Conservation (phyloP, 73 alveolate species). For the Tetrahymena thermophila region DNA sequence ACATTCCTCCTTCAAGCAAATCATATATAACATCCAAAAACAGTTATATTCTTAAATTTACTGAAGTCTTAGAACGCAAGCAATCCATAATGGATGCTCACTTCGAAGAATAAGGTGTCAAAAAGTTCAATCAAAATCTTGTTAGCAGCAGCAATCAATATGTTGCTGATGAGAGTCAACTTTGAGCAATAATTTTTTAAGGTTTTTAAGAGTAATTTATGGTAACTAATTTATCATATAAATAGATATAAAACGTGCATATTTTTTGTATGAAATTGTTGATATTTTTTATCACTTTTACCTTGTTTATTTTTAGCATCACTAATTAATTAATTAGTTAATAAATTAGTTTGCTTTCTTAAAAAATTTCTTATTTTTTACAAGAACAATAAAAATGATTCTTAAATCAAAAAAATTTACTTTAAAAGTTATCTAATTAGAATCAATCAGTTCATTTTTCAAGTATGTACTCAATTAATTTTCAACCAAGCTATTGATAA, state of each 20-base stretch:
- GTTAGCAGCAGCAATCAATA: not conserved
- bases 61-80: not conserved
- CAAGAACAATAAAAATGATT: too few species aligned
- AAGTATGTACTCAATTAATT: too few species aligned
- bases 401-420: too few species aligned
- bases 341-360: too few species aligned
- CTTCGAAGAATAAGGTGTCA: not conserved
- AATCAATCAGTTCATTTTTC: too few species aligned
- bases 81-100: not conserved
- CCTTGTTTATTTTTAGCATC: not conserved
- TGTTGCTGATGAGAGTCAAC: not conserved
- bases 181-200: not conserved
- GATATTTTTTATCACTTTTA: not conserved
- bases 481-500: too few species aligned
- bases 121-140: not conserved
- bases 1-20: not conserved
- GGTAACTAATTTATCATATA: not conserved
- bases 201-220: not conserved
- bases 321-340: too few species aligned
- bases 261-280: not conserved
- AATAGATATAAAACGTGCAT: not conserved
- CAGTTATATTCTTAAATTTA: not conserved
- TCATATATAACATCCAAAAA: not conserved
- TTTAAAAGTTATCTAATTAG: too few species aligned
- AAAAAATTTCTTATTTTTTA: too few species aligned